phyloP scores from a whole-genome alignment of 257 asterid species.

The Forsythia viridissima region DNA sequence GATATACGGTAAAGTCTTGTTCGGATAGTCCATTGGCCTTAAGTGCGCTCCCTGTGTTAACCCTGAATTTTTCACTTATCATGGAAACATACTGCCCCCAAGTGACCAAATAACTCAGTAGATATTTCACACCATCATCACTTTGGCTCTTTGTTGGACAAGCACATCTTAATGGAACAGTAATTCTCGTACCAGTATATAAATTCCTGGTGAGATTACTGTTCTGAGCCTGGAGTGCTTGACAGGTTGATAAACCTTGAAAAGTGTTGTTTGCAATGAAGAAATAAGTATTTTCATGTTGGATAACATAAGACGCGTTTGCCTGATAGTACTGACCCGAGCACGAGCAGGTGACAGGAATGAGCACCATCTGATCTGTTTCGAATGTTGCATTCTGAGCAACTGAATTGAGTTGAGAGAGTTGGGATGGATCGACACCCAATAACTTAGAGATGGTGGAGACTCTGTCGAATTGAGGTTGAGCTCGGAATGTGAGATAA shows the following conservation, averaged over 20 bases:
- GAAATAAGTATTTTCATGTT: conserved; percentile 5
- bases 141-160: conserved; percentile 70
- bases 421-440: conserved; percentile 38
- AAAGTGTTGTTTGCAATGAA: conserved; percentile 43
- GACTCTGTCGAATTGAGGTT: conserved; percentile 51
- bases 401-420: conserved; percentile 64
- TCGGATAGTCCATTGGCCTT: conserved; percentile 58
- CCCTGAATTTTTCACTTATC: conserved; percentile 47
- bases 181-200: conserved; percentile 33
- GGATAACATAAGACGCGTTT: conserved; percentile 50
- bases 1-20: conserved; percentile 29
- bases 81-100: conserved; percentile 31
- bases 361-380: conserved; percentile 41
- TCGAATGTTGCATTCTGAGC: conserved; percentile 33
- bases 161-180: conserved; percentile 80
- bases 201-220: not conserved
- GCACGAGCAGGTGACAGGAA: conserved; percentile 82
- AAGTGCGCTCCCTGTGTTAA: conserved; percentile 26
- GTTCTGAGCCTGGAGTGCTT: conserved; percentile 58
- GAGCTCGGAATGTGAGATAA: conserved; percentile 74
- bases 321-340: conserved; percentile 55
- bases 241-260: conserved; percentile 75
- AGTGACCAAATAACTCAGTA: conserved; percentile 56
- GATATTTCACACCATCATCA: conserved; percentile 46
- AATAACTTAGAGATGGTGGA: conserved; percentile 62